Evolutionary conservation across 2,329 filamentous ascomycete genomes (phyloP), one percentile per base, ranked within the genome.

Genomic region (Mycosphaerelloides madeirae): DNA sequence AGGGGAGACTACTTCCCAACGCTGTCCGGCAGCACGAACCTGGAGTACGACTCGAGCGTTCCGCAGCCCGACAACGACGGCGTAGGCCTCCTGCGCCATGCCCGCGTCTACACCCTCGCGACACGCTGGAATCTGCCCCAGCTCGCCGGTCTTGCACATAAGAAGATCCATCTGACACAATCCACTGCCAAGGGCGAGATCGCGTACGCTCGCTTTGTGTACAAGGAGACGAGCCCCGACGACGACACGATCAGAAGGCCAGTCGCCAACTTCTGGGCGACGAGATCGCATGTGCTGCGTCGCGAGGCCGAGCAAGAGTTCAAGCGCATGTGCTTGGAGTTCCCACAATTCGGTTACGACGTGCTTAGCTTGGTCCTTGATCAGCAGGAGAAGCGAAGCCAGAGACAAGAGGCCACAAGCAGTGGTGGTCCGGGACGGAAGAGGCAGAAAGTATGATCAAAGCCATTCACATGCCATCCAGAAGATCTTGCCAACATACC

Each of bases 131-230:
- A 80, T 31, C 70, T 75, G 14, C 70, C 71, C 0, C 72, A 73
- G 8, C 80, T 96, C 51, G 87, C 86, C 67, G 79, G 75, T 14
- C 80, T 95, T 20, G 84, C 89, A 2, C 86, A 86, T 64, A 82
- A 80, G 64, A 96, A 96, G 74, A 95, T 96, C 59, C 88, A 95
- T 73, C 87, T 87, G 65, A 85, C 95, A 59, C 84, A 89, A 62
- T 87, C 84, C 34, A 94, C 86, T 0, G 87, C 88, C 29, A 84
- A 84, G 69, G 90, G 88, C 65, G 90, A 96, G 73, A 90, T 96
- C 61, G 81, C 83, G 19, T 96, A 95, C 67, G 90, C 90, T 7
- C 81, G 88, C 64, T 96, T 89, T 70, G 85, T 95, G 25, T 95
- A 95, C 72, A 80, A 80, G 49, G 80, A 87, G 68, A 93, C 86